Evolutionary conservation across 2,329 filamentous ascomycete species (phyloP), one percentile per base, ranked within the genome.

Genomic region (Bimuria novae-zelandiae): DNA sequence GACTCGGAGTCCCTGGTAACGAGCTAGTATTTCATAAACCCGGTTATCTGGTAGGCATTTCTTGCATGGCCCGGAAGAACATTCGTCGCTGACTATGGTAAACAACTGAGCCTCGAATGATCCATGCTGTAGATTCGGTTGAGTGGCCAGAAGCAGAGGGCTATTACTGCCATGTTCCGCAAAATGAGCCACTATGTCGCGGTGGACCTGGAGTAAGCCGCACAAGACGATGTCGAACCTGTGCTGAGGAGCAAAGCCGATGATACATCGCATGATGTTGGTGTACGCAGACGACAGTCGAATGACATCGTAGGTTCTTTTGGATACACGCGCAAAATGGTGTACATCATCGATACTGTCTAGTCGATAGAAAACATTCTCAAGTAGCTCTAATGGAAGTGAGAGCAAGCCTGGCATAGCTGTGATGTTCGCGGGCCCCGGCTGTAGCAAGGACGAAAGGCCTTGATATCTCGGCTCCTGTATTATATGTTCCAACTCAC

Each of bases 341-440:
- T 65, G 61, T 0, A 65, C 63, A 59, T 69, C 65, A 35, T 68
- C 65, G 36, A 70, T 68, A 33, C 57, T 68, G 12, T 51, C 59
- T 7, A 70, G 52, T 14, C 51, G 35, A 17, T 52, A 42, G 16
- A 49, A 67, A 1, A 69, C 54, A 7, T 54, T 25, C 16, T 62
- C 50, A 8, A 68, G 52, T 0, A 68, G 36, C 35, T 68, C 63
- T 8, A 35, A 25, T 5, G 62, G 62, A 3, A 68, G 54, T 22
- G 50, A 48, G 2, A 40, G 54, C 11, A 69, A 43, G 17, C 14
- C 4, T 7, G 56, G 49, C 61, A 61, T 64, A 11, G 14, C 29
- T n/a, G 19, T 22, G 32, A 32, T 17, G 21, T 17, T 37, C 11
- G n/a, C 3, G 4, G 10, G 4, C 10, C n/a, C 30, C 30, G 4